Percentiles rank a stretch among this genome's conserved stretches.
Conservation (phyloP, 805 yeast genomes). For the Saccharomycopsis sp. region DNA sequence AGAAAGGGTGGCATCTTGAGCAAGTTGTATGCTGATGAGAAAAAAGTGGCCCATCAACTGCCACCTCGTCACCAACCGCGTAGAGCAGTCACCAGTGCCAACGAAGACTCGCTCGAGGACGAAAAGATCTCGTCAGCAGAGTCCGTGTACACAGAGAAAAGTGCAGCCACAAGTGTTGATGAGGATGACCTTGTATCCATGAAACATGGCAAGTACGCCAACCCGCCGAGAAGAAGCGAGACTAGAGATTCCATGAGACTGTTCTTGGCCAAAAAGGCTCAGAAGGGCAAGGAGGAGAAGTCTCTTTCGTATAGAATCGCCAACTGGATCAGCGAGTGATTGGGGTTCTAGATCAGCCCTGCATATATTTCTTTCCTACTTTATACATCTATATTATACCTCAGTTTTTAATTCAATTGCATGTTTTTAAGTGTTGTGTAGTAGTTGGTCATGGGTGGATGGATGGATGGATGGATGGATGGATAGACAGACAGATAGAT, state of each 20-base stretch:
- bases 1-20: background rate
- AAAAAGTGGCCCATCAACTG: background rate
- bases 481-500: too few species aligned
- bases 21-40: background rate
- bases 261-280: background rate
- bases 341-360: background rate
- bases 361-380: too few species aligned
- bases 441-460: too few species aligned
- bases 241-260: background rate
- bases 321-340: background rate
- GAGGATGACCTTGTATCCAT: background rate
- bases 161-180: background rate
- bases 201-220: background rate
- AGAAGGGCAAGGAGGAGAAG: background rate
- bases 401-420: background rate
- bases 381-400: background rate
- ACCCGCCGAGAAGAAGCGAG: background rate
- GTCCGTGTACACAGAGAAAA: background rate
- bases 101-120: background rate
- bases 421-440: too few species aligned
- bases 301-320: background rate
- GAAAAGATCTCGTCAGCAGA: background rate
- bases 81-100: background rate
- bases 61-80: background rate
- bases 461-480: too few species aligned